Evolutionary conservation across 2,329 filamentous ascomycete species (phyloP), one percentile per base, ranked within the genome.

Genomic region (Fusarium praegraminearum): DNA sequence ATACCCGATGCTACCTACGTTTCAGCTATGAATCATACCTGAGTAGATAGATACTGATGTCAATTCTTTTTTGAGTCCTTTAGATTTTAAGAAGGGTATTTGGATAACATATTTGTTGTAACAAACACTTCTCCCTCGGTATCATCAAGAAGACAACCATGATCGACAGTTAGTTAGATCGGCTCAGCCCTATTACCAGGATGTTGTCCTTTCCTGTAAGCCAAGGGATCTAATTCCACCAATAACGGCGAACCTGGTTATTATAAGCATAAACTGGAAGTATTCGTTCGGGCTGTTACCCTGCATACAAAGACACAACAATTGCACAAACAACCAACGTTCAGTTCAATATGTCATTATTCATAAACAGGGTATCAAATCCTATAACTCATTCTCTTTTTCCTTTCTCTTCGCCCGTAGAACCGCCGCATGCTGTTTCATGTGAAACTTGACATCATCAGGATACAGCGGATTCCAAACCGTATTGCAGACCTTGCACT

Each of bases 381-480:
- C 61, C 62, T 73, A 75, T 53, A 75, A 44, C 40, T 69, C 72
- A 45, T 44, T 61, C 41, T 73, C 72, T 24, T 68, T 56, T 62
- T 67, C 53, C 32, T 65, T 76, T 45, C 64, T 78, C 65, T 66
- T 76, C 18, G 69, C 71, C 44, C 75, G 68, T 15, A 79, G 30
- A 46, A 80, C 73, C 5, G 76, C 75, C 11, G 78, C 78, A 56
- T 83, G 82, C 35, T 78, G 76, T 58, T 80, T 81, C 3, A 75
- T 72, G 57, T 83, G 82, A 18, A 77, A 82, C 59, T 80, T 83
- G 18, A 83, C 81, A 57, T 83, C 82, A 30, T 79, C 79, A 5
- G 81, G 81, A 56, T 80, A 80, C 7, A 82, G 67, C 0, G 82
- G 82, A 52, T 83, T 83, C 76, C 80, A 83, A 10, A 83, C 79